These are phyloP conservation scores for Ascochyta fabae DNA, from an alignment of 2,329 filamentous ascomycete genomes.

Conservation along the genomic window DNA sequence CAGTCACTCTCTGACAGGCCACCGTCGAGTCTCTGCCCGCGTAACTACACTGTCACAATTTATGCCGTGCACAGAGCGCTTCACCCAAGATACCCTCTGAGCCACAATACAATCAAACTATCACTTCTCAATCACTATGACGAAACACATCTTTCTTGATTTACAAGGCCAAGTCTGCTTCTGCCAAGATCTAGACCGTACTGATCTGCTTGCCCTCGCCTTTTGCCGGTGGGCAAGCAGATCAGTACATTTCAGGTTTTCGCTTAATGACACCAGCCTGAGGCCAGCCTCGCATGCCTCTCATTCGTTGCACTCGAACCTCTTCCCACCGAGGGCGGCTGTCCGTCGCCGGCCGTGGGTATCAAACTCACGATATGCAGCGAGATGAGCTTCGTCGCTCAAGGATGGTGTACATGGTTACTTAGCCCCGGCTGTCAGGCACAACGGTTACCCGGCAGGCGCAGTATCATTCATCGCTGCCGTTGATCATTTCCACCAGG, in stretches of 20 bases:
- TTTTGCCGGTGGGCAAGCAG: neutral
- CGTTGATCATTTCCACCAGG: neutral
- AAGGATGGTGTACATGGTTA: neutral
- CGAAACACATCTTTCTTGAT: neutral
- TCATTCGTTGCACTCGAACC: neutral
- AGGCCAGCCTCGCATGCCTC: neutral
- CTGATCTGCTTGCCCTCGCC: neutral
- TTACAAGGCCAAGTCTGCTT: neutral
- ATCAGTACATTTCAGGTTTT: neutral
- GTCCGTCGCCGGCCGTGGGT: neutral
- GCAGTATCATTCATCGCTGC: neutral
- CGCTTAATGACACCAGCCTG: conserved; percentile 2
- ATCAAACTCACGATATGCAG: neutral
- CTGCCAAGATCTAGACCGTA: conserved; percentile 3
- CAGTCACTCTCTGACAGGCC: neutral
- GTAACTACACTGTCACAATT: neutral
- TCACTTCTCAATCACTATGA: neutral
- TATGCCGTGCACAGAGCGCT: no score
- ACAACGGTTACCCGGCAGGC: neutral
- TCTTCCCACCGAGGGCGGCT: neutral
- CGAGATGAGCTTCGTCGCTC: conserved; percentile 2
- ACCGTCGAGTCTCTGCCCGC: neutral
- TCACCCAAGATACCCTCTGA: neutral
- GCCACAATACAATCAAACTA: neutral
- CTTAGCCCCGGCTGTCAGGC: neutral